phyloP scores from a whole-genome alignment of 2,329 filamentous ascomycete species.

The Botrytis deweyae region DNA sequence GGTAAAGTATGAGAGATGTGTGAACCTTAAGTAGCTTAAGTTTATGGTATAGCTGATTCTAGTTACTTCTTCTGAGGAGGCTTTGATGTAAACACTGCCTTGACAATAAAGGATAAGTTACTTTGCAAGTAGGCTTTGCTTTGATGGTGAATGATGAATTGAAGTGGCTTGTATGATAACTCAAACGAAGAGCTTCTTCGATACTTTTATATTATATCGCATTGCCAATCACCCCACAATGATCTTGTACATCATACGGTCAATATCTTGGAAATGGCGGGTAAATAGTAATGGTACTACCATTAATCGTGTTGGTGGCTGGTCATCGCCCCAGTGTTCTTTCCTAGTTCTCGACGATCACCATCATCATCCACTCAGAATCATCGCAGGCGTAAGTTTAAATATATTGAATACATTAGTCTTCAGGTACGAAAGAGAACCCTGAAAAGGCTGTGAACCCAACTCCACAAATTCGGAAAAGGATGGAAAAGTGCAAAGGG shows the following conservation, averaged over 20 bases:
- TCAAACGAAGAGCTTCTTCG: background rate
- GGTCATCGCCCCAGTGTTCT: constrained; percentile 4
- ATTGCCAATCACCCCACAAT: constrained; percentile 2
- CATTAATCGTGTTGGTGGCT: constrained; percentile 10
- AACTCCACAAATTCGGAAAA: constrained; percentile 6
- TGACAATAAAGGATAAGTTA: background rate
- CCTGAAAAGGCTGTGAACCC: constrained; percentile 1
- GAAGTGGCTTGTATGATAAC: background rate
- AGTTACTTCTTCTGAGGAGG: background rate
- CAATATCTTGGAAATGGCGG: constrained; percentile 10
- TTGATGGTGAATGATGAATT: background rate
- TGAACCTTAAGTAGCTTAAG: background rate
- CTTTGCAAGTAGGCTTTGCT: background rate
- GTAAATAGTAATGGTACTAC: background rate
- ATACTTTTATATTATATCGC: constrained; percentile 9
- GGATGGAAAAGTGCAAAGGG: background rate
- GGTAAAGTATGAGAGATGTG: background rate
- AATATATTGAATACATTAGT: background rate
- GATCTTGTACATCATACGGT: background rate
- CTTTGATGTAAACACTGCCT: background rate
- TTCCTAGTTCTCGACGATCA: constrained; percentile 3
- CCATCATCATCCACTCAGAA: background rate
- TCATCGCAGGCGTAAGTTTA: background rate
- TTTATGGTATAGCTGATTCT: background rate
- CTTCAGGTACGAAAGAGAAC: constrained; percentile 1